Evolutionary conservation across 129 eudicot species (phyloP).

Genomic region (Flaveria bidentis): DNA sequence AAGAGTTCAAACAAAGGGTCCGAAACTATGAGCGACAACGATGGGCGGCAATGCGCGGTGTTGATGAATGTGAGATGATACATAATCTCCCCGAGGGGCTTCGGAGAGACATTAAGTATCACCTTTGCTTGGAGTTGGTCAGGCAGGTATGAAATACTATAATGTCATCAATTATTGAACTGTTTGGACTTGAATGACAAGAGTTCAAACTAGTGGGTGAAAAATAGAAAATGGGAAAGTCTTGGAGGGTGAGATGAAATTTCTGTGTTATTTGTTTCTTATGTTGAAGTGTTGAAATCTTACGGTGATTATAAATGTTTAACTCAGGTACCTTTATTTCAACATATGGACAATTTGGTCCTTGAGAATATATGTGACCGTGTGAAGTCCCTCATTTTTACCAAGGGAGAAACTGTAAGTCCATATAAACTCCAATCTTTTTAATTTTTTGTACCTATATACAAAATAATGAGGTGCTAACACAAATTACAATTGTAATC

Average conservation of each 20-base stretch:
- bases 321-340: slow-evolving; percentile 88
- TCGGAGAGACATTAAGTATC: slow-evolving; percentile 95
- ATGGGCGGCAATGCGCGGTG: slow-evolving; percentile 99
- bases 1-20: slow-evolving; percentile 66
- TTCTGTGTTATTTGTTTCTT: neutral
- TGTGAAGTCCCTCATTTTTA: slow-evolving; percentile 90
- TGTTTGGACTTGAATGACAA: slow-evolving; percentile 6
- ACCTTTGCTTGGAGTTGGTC: slow-evolving; percentile 90
- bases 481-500: neutral
- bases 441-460: neutral
- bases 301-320: neutral
- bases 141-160: slow-evolving; percentile 57
- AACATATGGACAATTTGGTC: slow-evolving; percentile 94
- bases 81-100: slow-evolving; percentile 95
- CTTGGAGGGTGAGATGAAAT: slow-evolving; percentile 12
- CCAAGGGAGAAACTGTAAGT: slow-evolving; percentile 95
- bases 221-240: neutral
- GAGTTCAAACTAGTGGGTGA: neutral
- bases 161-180: neutral
- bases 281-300: neutral
- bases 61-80: slow-evolving; percentile 96
- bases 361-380: slow-evolving; percentile 97
- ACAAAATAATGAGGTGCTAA: neutral
- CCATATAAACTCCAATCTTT: neutral
- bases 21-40: slow-evolving; percentile 94